phyloP scores from a whole-genome alignment of 768 basidiomycete genomes.

The Omphalotus guepiniiformis region DNA sequence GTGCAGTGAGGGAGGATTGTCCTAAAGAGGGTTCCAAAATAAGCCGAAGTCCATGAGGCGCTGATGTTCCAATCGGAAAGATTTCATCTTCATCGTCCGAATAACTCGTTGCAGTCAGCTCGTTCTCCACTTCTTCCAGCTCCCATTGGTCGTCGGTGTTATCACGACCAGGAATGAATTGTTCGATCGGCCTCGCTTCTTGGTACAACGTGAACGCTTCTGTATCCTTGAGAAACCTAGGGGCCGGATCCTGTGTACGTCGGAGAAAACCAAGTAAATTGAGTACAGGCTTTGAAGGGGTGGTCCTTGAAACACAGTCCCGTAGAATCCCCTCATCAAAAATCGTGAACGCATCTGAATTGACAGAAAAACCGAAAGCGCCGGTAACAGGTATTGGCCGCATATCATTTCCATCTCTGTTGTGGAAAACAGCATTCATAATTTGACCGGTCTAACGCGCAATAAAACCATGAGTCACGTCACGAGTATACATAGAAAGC shows the following conservation, averaged over 20 bases:
- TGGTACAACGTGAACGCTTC: background rate
- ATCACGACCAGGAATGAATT: background rate
- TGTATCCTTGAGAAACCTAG: background rate
- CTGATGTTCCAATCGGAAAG: no score
- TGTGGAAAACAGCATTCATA: background rate
- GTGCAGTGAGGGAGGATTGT: no score
- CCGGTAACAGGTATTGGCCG: background rate
- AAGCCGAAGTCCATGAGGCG: no score
- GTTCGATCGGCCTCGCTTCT: no score
- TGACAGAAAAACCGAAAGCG: background rate
- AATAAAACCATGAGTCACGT: background rate
- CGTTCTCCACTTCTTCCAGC: background rate
- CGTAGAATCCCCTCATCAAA: background rate
- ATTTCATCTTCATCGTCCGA: no score
- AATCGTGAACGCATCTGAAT: background rate
- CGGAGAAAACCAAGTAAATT: background rate
- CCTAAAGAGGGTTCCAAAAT: no score
- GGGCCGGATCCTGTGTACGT: no score
- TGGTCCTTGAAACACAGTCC: background rate
- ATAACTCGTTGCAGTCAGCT: no score
- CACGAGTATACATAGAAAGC: no score
- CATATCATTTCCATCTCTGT: background rate
- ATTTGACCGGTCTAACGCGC: background rate
- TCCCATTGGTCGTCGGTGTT: background rate
- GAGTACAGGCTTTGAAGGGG: background rate